These are phyloP conservation scores for Tolypocladium album DNA, from an alignment of 2,329 filamentous ascomycete genomes.

Conservation along the genomic window DNA sequence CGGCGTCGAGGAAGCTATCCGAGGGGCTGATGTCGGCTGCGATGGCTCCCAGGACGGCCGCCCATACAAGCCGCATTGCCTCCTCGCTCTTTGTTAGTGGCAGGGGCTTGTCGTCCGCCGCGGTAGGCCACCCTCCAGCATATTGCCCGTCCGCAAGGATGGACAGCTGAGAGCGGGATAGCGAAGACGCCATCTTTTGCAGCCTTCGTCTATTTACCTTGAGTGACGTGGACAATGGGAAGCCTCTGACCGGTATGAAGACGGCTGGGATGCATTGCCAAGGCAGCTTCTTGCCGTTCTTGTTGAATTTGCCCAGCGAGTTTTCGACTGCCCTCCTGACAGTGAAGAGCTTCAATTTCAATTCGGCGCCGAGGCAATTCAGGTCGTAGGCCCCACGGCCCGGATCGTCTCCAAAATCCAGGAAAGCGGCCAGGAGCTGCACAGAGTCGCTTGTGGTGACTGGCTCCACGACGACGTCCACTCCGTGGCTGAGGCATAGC, in stretches of 20 bases:
- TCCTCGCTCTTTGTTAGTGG: conserved; percentile 37
- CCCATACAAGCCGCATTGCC: conserved; percentile 37
- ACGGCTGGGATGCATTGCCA: conserved; percentile 32
- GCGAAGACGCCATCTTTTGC: conserved; percentile 29
- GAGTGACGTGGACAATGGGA: conserved; percentile 38
- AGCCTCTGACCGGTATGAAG: conserved; percentile 35
- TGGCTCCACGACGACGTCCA: conserved; percentile 38
- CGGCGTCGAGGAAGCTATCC: conserved; percentile 34
- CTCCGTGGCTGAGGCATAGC: conserved; percentile 30
- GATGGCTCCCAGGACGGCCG: conserved; percentile 27
- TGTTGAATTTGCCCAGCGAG: conserved; percentile 21
- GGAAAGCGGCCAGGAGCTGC: conserved; percentile 34
- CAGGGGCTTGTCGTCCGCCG: conserved; percentile 30
- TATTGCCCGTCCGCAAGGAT: conserved; percentile 20
- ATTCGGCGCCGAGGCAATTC: conserved; percentile 23
- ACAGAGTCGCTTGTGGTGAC: conserved; percentile 32
- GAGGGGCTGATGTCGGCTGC: conserved; percentile 27
- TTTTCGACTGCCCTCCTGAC: conserved; percentile 32
- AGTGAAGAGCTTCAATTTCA: conserved; percentile 31
- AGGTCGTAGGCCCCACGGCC: conserved; percentile 27
- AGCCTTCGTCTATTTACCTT: conserved; percentile 39
- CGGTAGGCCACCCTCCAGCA: conserved; percentile 22
- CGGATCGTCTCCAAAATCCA: conserved; percentile 33
- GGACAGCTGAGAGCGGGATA: conserved; percentile 32
- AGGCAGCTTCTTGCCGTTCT: conserved; percentile 15